Conservation (phyloP, 148 eudicot species). For the Cornus suecica region DNA sequence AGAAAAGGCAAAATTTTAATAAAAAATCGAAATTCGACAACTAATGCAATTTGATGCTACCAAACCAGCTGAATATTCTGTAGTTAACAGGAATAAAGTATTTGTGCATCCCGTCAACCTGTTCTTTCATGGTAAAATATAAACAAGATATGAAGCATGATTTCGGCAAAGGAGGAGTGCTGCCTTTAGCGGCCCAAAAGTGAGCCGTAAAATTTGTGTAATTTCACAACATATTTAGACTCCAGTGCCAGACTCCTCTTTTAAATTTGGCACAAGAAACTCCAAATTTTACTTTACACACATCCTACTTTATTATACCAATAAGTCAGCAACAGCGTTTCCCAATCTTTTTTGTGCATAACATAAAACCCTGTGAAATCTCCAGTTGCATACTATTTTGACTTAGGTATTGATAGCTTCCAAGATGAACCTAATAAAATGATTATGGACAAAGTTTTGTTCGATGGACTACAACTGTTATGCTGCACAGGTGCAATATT, state of each 20-base stretch:
- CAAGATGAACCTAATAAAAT: background rate
- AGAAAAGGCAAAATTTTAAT: background rate
- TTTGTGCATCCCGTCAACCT: background rate
- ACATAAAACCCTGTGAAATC: background rate
- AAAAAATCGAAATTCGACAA: background rate
- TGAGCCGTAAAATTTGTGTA: background rate
- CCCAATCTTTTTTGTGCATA: background rate
- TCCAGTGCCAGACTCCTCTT: background rate
- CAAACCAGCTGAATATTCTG: background rate
- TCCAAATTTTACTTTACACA: background rate
- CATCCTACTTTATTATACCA: background rate
- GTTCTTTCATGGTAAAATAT: background rate
- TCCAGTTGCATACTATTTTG: background rate
- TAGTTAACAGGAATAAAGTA: background rate
- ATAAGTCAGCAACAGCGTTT: background rate
- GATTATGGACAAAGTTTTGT: too few relatives aligned
- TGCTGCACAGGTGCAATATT: too few relatives aligned
- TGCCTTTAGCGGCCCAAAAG: background rate
- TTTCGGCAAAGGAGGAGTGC: background rate
- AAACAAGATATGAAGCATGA: slow-evolving; percentile 7
- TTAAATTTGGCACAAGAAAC: background rate
- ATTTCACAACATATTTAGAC: background rate
- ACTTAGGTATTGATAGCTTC: background rate
- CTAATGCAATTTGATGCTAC: background rate
- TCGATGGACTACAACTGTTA: too few relatives aligned